Evolutionary conservation across 257 asterid genomes (phyloP).

Genomic region (Nicotiana noctiflora): DNA sequence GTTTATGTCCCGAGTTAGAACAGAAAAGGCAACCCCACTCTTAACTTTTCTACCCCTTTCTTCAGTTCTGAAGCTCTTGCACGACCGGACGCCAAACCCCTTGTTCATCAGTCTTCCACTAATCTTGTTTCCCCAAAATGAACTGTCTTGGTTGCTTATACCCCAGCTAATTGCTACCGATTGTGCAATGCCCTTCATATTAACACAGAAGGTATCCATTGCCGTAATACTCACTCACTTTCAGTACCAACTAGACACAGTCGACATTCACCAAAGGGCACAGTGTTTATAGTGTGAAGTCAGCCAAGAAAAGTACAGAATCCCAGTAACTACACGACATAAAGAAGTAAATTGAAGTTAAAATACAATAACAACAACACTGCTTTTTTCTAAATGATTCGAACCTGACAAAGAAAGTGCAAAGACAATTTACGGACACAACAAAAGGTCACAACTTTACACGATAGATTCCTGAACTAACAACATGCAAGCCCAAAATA

Average conservation of each 20-base stretch:
- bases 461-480: neutral
- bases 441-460: neutral
- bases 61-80: constrained; percentile 24
- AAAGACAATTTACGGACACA: constrained; percentile 13
- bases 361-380: neutral
- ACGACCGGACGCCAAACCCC: constrained; percentile 18
- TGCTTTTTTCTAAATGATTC: constrained; percentile 20
- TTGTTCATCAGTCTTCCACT: constrained; percentile 29
- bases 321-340: neutral
- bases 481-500: neutral
- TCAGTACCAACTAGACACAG: neutral
- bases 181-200: constrained; percentile 34
- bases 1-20: constrained; percentile 63
- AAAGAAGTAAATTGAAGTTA: neutral
- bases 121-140: constrained; percentile 43
- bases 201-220: constrained; percentile 58
- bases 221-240: constrained; percentile 1
- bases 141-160: constrained; percentile 14
- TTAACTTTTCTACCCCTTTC: constrained; percentile 25
- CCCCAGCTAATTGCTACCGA: constrained; percentile 23
- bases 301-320: neutral
- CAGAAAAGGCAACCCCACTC: constrained; percentile 55
- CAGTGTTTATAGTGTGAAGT: neutral
- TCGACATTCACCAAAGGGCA: neutral
- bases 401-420: neutral